Evolutionary conservation across 2,329 filamentous ascomycete species (phyloP).

Genomic region (Chaetomiaceae sp.): DNA sequence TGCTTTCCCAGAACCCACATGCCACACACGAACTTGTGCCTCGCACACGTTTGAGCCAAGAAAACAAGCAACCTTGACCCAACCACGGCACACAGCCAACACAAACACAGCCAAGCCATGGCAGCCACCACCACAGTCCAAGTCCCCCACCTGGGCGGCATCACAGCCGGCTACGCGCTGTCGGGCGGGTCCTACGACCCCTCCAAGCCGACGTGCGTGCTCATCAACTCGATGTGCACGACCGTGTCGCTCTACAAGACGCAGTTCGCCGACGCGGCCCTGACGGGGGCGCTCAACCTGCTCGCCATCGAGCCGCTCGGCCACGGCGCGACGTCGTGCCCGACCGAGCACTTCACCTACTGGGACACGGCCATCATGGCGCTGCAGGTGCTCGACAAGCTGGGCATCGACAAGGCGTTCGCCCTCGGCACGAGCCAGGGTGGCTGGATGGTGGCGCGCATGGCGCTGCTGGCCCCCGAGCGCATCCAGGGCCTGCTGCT

Average conservation of each 20-base stretch:
- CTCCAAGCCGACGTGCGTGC: conserved; percentile 46
- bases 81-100: too few species aligned
- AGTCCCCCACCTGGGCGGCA: conserved; percentile 46
- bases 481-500: conserved; percentile 43
- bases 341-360: conserved; percentile 48
- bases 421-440: conserved; percentile 49
- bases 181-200: conserved; percentile 36
- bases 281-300: conserved; percentile 43
- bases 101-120: too few species aligned
- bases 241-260: conserved; percentile 41
- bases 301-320: conserved; percentile 50
- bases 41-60: too few species aligned
- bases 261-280: conserved; percentile 38
- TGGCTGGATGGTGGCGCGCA: conserved; percentile 46
- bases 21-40: too few species aligned
- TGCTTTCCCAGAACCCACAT: too few species aligned
- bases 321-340: conserved; percentile 42
- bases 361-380: conserved; percentile 52
- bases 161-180: conserved; percentile 39
- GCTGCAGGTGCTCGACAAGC: conserved; percentile 50
- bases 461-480: conserved; percentile 47
- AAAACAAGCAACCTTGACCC: too few species aligned
- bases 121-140: conserved; percentile 38
- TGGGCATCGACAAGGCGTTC: conserved; percentile 45
- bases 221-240: conserved; percentile 50